Base-by-base conservation (phyloP, 352 stramenopile genomes). In the Blastocystis sp. region DNA sequence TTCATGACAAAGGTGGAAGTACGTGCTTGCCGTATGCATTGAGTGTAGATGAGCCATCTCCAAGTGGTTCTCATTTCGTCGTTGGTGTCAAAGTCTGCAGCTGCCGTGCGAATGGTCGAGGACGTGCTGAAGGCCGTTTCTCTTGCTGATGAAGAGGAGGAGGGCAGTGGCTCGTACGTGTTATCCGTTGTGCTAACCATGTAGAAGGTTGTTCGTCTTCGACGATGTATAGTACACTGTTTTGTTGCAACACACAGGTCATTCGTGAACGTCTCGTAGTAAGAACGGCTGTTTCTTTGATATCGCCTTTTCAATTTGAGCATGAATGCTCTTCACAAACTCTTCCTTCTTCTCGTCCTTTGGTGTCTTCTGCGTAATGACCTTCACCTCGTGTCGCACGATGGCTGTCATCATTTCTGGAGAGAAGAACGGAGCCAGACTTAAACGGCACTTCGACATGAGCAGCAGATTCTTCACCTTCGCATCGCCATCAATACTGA, bases 261-360 rank as follows among this genome's bases (percentile, higher is more conserved):
- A 80, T 21, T 62, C 69, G 6, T 55, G 6, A 16, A 6, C 16
- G 45, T 45, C 26, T 61, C 35, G 39, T 16, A 80, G 13, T 35
- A 80, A 62, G 60, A 80, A 80, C 29, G 69, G 69, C 31, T 80
- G 69, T 16, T 62, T 62, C 2, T 35, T 62, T 24, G 55, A 29
- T 29, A 80, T 60, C 33, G 33, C 55, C 29, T 62, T 80, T 31
- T 80, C 69, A 12, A 80, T 45, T 61, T 51, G 26, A 10, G 41
- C 9, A 31, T 80, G 35, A 29, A 80, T 80, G 9, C 16, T 29
- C 29, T 80, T 16, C 19, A 63, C 31, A 51, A 62, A 80, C 29
- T 80, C 69, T 16, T 33, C 31, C 35, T 51, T 60, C 26, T 4
- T 63, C 26, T 62, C 69, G 55, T 80, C 69, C 26, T 80, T 21